Evolutionary conservation across 352 stramenopile genomes (phyloP).

Genomic region (Globisporangium nagaii): DNA sequence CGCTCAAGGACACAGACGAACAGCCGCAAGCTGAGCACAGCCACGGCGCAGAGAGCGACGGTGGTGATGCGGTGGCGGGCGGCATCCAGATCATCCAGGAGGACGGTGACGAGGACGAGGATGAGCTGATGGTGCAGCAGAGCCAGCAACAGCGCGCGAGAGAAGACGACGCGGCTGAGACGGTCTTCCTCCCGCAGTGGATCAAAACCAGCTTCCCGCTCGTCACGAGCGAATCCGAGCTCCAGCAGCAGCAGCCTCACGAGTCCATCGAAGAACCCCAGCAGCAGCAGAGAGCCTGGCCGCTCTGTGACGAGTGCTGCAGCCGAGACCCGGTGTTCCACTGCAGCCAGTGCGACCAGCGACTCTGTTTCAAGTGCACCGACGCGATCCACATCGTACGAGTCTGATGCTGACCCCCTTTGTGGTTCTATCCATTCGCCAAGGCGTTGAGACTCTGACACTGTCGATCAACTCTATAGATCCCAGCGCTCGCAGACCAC

Average conservation of each 20-base stretch:
- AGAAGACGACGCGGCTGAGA: background rate
- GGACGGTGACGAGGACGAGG: background rate
- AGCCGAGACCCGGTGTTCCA: conserved; percentile 14
- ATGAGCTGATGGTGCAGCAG: background rate
- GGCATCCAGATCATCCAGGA: background rate
- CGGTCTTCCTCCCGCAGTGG: conserved; percentile 26
- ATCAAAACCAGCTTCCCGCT: conserved; percentile 30
- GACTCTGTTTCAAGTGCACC: conserved; percentile 54
- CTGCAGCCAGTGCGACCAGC: conserved; percentile 42
- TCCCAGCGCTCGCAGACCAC: conserved; percentile 36
- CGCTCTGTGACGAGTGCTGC: conserved; percentile 54
- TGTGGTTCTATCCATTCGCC: background rate
- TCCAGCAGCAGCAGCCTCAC: conserved; percentile 7
- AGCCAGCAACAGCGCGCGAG: background rate
- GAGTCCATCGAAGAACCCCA: background rate
- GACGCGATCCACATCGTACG: conserved; percentile 81
- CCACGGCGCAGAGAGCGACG: too few species aligned
- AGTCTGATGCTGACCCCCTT: conserved; percentile 1
- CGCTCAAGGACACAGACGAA: background rate
- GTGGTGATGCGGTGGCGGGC: background rate
- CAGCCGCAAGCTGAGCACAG: background rate
- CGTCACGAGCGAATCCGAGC: conserved; percentile 16
- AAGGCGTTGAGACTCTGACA: too few species aligned
- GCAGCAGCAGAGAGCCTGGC: background rate
- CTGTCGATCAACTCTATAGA: conserved; percentile 19